phyloP scores from a whole-genome alignment of 2,329 filamentous ascomycete species.

The Aspergillus uvarum region DNA sequence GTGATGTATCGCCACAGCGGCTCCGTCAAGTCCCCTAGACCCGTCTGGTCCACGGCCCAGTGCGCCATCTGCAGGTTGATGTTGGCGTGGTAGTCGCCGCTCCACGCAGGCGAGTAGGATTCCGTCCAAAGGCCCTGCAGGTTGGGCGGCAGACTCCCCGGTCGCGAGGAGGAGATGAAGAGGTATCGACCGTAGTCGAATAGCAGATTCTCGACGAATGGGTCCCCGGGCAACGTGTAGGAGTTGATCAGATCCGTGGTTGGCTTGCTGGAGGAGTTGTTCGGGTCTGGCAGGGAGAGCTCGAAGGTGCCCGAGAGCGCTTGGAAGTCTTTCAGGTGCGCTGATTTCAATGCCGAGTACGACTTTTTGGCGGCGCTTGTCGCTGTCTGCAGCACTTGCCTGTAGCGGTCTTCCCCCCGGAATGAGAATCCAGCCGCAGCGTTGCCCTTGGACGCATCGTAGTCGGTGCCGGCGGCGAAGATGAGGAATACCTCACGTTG shows the following conservation, averaged over 20 bases:
- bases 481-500: slow-evolving; percentile 34
- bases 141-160: slow-evolving; percentile 55
- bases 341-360: slow-evolving; percentile 14
- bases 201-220: slow-evolving; percentile 53
- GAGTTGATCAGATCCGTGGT: slow-evolving; percentile 32
- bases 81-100: slow-evolving; percentile 58
- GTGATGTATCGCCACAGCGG: slow-evolving; percentile 56
- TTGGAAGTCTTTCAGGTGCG: slow-evolving; percentile 20
- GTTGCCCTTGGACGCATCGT: slow-evolving; percentile 52
- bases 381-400: slow-evolving; percentile 35
- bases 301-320: slow-evolving; percentile 26
- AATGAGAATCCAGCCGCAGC: slow-evolving; percentile 48
- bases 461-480: slow-evolving; percentile 47
- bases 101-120: slow-evolving; percentile 49
- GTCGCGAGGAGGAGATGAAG: slow-evolving; percentile 55
- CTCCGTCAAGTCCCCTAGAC: slow-evolving; percentile 46
- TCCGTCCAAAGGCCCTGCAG: slow-evolving; percentile 59
- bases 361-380: slow-evolving; percentile 8
- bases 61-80: slow-evolving; percentile 65
- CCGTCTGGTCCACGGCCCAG: slow-evolving; percentile 57
- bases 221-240: slow-evolving; percentile 44
- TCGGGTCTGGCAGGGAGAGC: slow-evolving; percentile 42
- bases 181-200: slow-evolving; percentile 56
- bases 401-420: slow-evolving; percentile 48
- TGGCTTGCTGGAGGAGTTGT: slow-evolving; percentile 19